Conservation (phyloP, 108 stramenopile genomes). For the Discostella stelligeroides region DNA sequence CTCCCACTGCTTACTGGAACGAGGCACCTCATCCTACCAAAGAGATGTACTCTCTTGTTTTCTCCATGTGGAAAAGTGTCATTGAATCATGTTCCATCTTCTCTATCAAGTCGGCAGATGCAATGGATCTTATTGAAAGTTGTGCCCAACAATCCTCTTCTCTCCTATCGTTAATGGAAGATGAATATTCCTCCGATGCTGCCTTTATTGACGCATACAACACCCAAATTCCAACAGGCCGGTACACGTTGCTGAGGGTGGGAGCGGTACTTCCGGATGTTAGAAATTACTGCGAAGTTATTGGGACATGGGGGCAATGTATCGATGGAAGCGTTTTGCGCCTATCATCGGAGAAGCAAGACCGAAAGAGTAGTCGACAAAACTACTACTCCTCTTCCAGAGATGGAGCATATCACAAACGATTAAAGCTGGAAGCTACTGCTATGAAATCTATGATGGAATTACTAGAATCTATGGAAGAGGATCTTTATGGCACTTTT, state of each 20-base stretch:
- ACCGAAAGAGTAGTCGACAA: not conserved
- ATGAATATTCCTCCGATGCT: slow-evolving; percentile 19
- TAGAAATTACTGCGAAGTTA: slow-evolving; percentile 42
- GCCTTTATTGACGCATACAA: slow-evolving; percentile 34
- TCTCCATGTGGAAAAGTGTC: slow-evolving; percentile 40
- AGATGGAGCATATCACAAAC: slow-evolving; percentile 22
- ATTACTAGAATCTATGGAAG: slow-evolving; percentile 50
- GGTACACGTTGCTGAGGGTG: slow-evolving; percentile 14
- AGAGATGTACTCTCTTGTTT: slow-evolving; percentile 40
- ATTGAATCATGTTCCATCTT: slow-evolving; percentile 21
- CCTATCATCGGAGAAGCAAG: not conserved
- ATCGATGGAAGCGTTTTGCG: slow-evolving; percentile 21
- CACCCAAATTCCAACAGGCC: slow-evolving; percentile 15
- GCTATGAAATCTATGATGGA: slow-evolving; percentile 43
- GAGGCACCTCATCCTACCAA: slow-evolving; percentile 40
- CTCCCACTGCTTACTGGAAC: slow-evolving; percentile 39
- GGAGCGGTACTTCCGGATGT: slow-evolving; percentile 35
- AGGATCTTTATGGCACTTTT: slow-evolving; percentile 33
- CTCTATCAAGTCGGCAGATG: slow-evolving; percentile 16
- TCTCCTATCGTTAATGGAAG: slow-evolving; percentile 28
- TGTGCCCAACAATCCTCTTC: slow-evolving; percentile 26
- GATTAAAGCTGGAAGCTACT: slow-evolving; percentile 28
- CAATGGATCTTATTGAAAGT: slow-evolving; percentile 26
- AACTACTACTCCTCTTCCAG: not conserved
- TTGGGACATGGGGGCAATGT: slow-evolving; percentile 31